Base-by-base conservation (phyloP, 1,284 basidiomycete species). In the Coriolopsis trogii region DNA sequence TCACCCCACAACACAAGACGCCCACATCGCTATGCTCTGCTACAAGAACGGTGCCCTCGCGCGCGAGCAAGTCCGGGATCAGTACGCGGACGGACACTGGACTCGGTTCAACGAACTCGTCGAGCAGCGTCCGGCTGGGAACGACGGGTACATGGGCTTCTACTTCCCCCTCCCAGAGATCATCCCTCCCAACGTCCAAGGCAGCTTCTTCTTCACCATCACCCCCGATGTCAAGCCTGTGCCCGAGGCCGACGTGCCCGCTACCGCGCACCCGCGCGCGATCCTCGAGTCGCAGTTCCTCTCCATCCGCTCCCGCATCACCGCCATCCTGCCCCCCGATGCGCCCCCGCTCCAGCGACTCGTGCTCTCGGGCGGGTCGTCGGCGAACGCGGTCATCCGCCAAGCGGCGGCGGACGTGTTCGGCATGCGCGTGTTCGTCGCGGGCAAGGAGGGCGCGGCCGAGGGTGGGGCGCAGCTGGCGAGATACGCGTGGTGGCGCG, bases 251-350 rank as follows among this genome's bases (percentile, higher is more conserved):
- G 53, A 69, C 20, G 70, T 87, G 16, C 80, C 82, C 0, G 59
- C 62, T 0, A 63, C 69, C 13, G 74, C 79, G 5, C 89, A 93
- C 66, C 84, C 91, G 3, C 81, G 89, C n/a, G 87, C 90, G 5
- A 91, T 95, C 58, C 75, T 95, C 58, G 89, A 93, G 69, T 91
- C 90, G 0, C 93, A 95, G 64, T 82, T 95, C 66, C 75, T 95
- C 64, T 93, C 84, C 52, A 93, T 87, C 70, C 80, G 79, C 52
- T 83, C 83, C 37, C 82, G 87, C 49, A 80, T 89, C 26, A 73
- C 75, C 2, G 81, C 79, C n/a, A 89, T 91, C 62, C 71, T 91
- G 21, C 85, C 85, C 0, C 69, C 73, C 10, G 68, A 81, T 60
- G 72, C 83, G 13, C 77, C 78, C 25, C 82, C 73, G 23, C 75